Evolutionary conservation across 1,139 yeast genomes (phyloP).

Genomic region (Yamadazyma sp.): DNA sequence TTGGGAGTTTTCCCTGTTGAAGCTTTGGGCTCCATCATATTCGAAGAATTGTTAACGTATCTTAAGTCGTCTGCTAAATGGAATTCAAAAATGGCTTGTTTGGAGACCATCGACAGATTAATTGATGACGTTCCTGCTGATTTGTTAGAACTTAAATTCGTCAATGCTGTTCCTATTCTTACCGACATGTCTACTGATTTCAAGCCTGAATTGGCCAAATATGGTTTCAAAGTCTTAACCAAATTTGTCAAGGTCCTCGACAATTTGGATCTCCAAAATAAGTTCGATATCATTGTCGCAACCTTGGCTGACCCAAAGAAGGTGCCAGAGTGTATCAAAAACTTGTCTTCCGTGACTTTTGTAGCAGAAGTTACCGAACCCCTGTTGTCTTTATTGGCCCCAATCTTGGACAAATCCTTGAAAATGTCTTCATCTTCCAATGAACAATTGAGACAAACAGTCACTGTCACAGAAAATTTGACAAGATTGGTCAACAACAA

Average conservation of each 20-base stretch:
- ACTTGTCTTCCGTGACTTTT: slow-evolving; percentile 89
- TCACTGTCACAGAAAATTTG: slow-evolving; percentile 91
- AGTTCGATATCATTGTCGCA: slow-evolving; percentile 80
- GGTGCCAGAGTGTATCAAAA: slow-evolving; percentile 86
- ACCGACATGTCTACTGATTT: slow-evolving; percentile 92
- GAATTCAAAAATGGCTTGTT: slow-evolving; percentile 85
- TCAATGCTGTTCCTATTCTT: slow-evolving; percentile 76
- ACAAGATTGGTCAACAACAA: slow-evolving; percentile 94
- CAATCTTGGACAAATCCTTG: slow-evolving; percentile 87
- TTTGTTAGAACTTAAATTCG: slow-evolving; percentile 77
- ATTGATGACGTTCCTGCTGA: slow-evolving; percentile 83
- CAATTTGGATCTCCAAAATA: slow-evolving; percentile 86
- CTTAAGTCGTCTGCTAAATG: slow-evolving; percentile 86
- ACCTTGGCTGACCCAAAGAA: slow-evolving; percentile 88
- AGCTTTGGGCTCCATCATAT: slow-evolving; percentile 68
- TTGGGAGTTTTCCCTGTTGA: slow-evolving; percentile 74
- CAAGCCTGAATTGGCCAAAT: slow-evolving; percentile 92
- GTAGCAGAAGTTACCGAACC: slow-evolving; percentile 99
- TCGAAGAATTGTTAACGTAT: slow-evolving; percentile 61
- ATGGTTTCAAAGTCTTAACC: slow-evolving; percentile 69
- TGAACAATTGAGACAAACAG: slow-evolving; percentile 95
- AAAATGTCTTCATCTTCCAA: slow-evolving; percentile 88
- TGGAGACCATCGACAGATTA: slow-evolving; percentile 69
- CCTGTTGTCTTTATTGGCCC: slow-evolving; percentile 84
- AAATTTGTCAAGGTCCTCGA: slow-evolving; percentile 81